These are phyloP conservation scores for Schrenkiella parvula DNA, from an alignment of 345 rosid genomes.

Conservation along the genomic window DNA sequence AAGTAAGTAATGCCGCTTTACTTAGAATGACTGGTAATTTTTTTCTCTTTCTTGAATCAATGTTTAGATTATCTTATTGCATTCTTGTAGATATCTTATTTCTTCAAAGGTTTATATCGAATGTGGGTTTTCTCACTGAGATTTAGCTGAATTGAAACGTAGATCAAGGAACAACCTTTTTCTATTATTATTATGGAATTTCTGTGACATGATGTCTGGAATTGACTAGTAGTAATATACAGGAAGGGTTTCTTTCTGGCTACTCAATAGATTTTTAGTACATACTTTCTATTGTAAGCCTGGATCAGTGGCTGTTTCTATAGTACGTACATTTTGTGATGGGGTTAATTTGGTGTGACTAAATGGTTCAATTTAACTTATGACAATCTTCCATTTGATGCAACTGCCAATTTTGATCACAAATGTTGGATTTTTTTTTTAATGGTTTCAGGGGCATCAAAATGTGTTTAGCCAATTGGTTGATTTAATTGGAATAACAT, in stretches of 20 bases:
- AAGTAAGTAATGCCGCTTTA: constrained; percentile 46
- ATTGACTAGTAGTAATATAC: constrained; percentile 47
- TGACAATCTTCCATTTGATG: constrained; percentile 28
- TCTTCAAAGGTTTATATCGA: background rate
- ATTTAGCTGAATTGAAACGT: background rate
- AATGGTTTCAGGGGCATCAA: constrained; percentile 59
- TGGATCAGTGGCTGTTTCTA: background rate
- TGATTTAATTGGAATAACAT: constrained; percentile 87
- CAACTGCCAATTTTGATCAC: background rate
- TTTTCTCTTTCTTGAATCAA: background rate
- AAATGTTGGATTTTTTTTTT: no score
- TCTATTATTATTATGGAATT: background rate
- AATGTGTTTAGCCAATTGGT: constrained; percentile 60
- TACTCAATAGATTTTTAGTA: constrained; percentile 15
- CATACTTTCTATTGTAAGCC: background rate
- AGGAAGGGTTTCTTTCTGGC: constrained; percentile 50
- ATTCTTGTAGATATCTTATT: background rate
- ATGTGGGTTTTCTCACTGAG: background rate
- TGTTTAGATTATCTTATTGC: background rate
- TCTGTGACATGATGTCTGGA: background rate
- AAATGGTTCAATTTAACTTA: background rate
- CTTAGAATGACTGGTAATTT: background rate
- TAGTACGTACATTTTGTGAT: background rate
- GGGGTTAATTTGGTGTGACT: constrained; percentile 13
- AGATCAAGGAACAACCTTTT: background rate